Evolutionary conservation across 345 rosid genomes (phyloP), one percentile per base, ranked within the genome.

Genomic region (Punica granatum): DNA sequence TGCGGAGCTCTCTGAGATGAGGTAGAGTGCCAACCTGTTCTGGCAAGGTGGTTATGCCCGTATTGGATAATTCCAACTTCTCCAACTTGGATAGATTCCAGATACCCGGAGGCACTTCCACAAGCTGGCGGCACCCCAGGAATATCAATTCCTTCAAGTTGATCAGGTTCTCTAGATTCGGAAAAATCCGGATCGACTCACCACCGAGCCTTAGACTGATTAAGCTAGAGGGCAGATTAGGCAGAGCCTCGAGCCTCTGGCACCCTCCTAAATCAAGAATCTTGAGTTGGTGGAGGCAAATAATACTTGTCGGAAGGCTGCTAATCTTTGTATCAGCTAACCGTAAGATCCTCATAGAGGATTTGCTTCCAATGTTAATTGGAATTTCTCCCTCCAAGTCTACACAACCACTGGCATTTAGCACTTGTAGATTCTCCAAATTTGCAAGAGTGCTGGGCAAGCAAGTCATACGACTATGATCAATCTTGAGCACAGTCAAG

Each of bases 311-410:
- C 6, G 56, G 68, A 28, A 25, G 21, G 42, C 59, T 48, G 43
- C 2, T 37, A 6, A 2, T 66, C 31, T 41, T 1, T 4, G 59
- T 44, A 30, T 33, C 4, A 9, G 34, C 26, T 28, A 66, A 44
- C n/a, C 31, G 14, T 10, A 66, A 48, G 39, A 49, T 66, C 11
- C 59, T 49, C 60, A 34, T 11, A 44, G n/a, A n/a, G n/a, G n/a
- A n/a, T n/a, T n/a, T n/a, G n/a, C n/a, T n/a, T n/a, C n/a, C n/a
- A n/a, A n/a, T 12, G 32, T 66, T 6, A 26, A 8, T 0, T 6
- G 69, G 69, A 51, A 66, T 31, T 3, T 32, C 39, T 37, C 44
- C 60, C 28, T 35, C 44, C 60, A 66, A 51, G 19, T 25, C 11
- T 8, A 4, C 6, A 46, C 60, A 66, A 49, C 18, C 59, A 25